These are phyloP conservation scores for Hypsizygus ulmarius DNA, from an alignment of 1,284 basidiomycete genomes.

Conservation along the genomic window DNA sequence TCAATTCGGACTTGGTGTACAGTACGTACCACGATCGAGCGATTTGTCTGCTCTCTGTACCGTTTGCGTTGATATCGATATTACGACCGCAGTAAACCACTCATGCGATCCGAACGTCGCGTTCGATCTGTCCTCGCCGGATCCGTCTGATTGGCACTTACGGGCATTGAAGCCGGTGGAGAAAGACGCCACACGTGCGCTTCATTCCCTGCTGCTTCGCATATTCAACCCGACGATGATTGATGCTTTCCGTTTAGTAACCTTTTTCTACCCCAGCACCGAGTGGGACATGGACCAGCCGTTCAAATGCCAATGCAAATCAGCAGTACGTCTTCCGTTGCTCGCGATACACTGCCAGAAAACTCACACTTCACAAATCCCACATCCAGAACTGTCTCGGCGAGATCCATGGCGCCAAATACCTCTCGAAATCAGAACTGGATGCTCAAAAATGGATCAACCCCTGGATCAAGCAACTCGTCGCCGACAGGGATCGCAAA, in stretches of 20 bases:
- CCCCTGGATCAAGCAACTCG: constrained; percentile 35
- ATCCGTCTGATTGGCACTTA: constrained; percentile 37
- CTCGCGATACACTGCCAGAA: not conserved
- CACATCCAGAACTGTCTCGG: constrained; percentile 34
- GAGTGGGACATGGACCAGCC: constrained; percentile 73
- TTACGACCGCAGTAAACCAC: constrained; percentile 49
- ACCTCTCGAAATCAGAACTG: constrained; percentile 32
- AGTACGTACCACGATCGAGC: constrained; percentile 28
- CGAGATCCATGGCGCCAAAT: constrained; percentile 37
- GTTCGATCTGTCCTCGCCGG: constrained; percentile 47
- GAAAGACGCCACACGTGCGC: constrained; percentile 41
- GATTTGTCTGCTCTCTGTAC: not conserved
- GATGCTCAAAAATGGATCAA: constrained; percentile 27
- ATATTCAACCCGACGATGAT: not conserved
- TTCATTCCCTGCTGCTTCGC: not conserved
- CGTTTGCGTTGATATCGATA: not conserved
- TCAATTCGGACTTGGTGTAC: constrained; percentile 66
- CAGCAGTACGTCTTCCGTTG: constrained; percentile 26
- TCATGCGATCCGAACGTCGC: constrained; percentile 63
- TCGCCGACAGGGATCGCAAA: constrained; percentile 23
- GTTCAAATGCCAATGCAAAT: constrained; percentile 56
- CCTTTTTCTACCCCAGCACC: constrained; percentile 67
- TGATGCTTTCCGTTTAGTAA: constrained; percentile 34
- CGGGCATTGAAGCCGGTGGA: constrained; percentile 37
- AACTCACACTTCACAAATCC: not conserved